Evolutionary conservation across 306 rosid genomes (phyloP).

Genomic region (Malus domestica): ASM211411v1 NC_041799.1:6786001-6786500

Average conservation of each 20-base stretch:
- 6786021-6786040: too few relatives aligned
- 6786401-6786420: constrained; percentile 16
- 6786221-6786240: not conserved
- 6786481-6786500: not conserved
- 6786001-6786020: too few relatives aligned
- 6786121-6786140: not conserved
- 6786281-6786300: too few relatives aligned
- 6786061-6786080: too few relatives aligned
- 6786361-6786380: not conserved
- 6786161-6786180: not conserved
- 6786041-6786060: too few relatives aligned
- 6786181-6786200: not conserved
- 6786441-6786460: constrained; percentile 11
- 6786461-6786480: not conserved
- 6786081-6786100: too few relatives aligned
- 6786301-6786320: not conserved
- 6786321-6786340: constrained; percentile 3
- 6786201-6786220: not conserved
- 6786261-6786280: not conserved
- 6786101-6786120: not conserved
- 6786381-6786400: not conserved
- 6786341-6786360: not conserved
- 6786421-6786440: constrained; percentile 10
- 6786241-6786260: not conserved
- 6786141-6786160: not conserved